Evolutionary conservation across 345 rosid species (phyloP), one percentile per base, ranked within the genome.

Genomic region (Sonneratia caseolaris): DNA sequence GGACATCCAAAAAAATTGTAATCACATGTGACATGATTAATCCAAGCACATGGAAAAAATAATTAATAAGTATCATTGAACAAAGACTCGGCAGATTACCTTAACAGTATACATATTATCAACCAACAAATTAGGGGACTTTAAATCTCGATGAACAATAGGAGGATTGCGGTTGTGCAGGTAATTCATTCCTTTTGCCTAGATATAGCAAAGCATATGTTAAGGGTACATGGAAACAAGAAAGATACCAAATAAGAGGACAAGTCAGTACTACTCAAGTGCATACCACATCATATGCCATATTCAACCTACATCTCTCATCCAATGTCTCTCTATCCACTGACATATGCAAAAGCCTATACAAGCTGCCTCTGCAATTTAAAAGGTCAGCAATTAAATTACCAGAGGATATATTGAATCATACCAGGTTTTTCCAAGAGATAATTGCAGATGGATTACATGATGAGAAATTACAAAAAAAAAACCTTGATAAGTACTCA

Each of bases 141-240:
- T 96, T 74, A 96, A 77, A 84, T 96, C 99, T 79, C 99, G 90
- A 78, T 96, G 99, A 57, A 96, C 97, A 64, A 96, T 86, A 19
- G 99, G 98, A 74, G 99, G 98, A 65, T 92, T 92, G 66, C 86
- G 89, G 70, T 77, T 88, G 78, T 96, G 99, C 72, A 96, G 99
- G 82, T 96, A 96, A 86, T 96, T 96, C 99, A 96, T 92, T 75
- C 99, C 99, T 83, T 86, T 91, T 64, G 98, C 99, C 99, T 96
- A 89, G 66, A 62, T 45, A 32, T 21, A 45, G 70, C 18, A 48
- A 68, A 19, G 21, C 3, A 45, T 21, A 68, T 12, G 37, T 45
- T 68, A 67, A 40, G 32, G 70, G 70, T 6, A 38, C 47, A 36
- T 49, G 64, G 59, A 62, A 73, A 40, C 56, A 43, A 68, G 9